Evolutionary conservation across 495 filamentous ascomycete genomes (phyloP).

Genomic region (Corynascus novoguineensis): DNA sequence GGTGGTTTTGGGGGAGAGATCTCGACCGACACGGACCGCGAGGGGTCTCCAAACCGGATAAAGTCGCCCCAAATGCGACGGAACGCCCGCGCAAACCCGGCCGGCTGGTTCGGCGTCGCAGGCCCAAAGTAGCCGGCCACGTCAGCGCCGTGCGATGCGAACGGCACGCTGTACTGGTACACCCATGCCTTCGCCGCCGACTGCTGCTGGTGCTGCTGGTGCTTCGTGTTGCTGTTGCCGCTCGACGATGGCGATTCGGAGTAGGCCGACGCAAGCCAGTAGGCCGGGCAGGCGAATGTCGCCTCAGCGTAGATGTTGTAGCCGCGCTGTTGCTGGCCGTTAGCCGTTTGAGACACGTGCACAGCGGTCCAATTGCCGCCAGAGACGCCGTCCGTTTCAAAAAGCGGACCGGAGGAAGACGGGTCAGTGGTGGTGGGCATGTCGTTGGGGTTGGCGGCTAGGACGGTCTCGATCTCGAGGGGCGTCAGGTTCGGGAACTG

Average conservation of each 20-base stretch:
- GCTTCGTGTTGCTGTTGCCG: too few species aligned
- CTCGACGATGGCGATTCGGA: too few species aligned
- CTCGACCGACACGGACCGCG: conserved; percentile 42
- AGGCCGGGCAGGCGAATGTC: conserved; percentile 56
- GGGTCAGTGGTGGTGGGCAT: conserved; percentile 14
- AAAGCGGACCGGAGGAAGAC: conserved; percentile 17
- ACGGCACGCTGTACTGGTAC: conserved; percentile 59
- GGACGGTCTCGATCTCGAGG: conserved; percentile 39
- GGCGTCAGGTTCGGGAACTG: conserved; percentile 47
- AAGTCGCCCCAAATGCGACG: conserved; percentile 51
- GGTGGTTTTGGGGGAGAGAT: conserved; percentile 31
- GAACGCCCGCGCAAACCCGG: conserved; percentile 32
- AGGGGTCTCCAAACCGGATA: conserved; percentile 47
- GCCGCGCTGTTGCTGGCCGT: conserved; percentile 33
- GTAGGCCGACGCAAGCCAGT: conserved; percentile 60
- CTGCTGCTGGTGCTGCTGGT: too few species aligned
- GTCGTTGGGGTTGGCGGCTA: conserved; percentile 30
- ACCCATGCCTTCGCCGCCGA: conserved; percentile 38
- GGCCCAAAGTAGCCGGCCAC: conserved; percentile 48
- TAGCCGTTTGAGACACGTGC: conserved; percentile 22
- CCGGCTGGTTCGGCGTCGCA: conserved; percentile 18
- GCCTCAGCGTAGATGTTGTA: conserved; percentile 58
- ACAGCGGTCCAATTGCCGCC: conserved; percentile 19
- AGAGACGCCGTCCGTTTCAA: conserved; percentile 27
- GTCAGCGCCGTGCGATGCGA: conserved; percentile 54